phyloP scores from a whole-genome alignment of 2,329 filamentous ascomycete genomes.

The Trichoderma atroviride region DNA sequence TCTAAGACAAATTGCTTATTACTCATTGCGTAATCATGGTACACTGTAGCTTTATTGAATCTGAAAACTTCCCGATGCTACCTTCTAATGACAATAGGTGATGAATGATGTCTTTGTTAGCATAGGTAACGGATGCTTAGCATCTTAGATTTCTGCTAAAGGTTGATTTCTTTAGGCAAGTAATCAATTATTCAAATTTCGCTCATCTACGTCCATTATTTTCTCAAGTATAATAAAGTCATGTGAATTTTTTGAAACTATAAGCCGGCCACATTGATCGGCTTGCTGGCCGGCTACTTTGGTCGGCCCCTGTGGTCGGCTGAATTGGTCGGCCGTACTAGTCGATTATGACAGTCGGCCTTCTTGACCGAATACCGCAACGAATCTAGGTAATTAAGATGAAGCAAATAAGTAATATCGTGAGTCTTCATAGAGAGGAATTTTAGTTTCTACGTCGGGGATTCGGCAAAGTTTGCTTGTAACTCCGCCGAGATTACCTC shows the following conservation, averaged over 20 bases:
- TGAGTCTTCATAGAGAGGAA: not conserved
- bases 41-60: not conserved
- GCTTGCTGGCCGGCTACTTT: not conserved
- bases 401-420: not conserved
- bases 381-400: not conserved
- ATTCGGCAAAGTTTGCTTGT: not conserved
- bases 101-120: not conserved
- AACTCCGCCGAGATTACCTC: not conserved
- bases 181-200: not conserved
- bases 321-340: not conserved
- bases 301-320: conserved; percentile 2
- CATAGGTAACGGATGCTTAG: not conserved
- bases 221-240: not conserved
- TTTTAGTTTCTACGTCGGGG: not conserved
- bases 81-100: not conserved
- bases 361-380: not conserved
- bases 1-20: not conserved
- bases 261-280: not conserved
- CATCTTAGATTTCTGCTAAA: not conserved
- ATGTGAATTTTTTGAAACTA: not conserved
- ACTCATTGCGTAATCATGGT: not conserved
- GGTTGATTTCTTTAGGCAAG: not conserved
- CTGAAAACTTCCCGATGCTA: not conserved
- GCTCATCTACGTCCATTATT: not conserved
- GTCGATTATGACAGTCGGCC: not conserved